Percentiles rank a stretch among this genome's conserved stretches.
Evolutionary conservation across 2,329 filamentous ascomycete species (phyloP).

Genomic region (Cadophora sp.): DNA sequence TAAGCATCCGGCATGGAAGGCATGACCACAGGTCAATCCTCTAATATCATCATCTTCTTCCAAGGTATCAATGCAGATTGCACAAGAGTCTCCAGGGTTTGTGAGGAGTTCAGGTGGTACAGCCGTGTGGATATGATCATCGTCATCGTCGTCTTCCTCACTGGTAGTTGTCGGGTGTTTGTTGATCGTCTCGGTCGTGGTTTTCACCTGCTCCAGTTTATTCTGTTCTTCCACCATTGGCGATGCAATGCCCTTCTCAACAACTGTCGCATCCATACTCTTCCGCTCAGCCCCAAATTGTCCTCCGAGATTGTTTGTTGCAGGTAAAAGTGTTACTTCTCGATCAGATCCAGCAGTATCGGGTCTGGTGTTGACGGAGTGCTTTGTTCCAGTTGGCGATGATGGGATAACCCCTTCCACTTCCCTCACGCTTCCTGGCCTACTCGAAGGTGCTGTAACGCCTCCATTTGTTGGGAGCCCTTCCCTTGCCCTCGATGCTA

Average conservation of each 20-base stretch:
- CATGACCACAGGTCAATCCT: slow-evolving; percentile 94
- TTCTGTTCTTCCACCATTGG: slow-evolving; percentile 39
- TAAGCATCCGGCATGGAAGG: slow-evolving; percentile 94
- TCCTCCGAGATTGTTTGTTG: slow-evolving; percentile 24
- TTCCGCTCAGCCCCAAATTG: slow-evolving; percentile 28
- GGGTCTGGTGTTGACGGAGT: slow-evolving; percentile 45
- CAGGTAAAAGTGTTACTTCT: slow-evolving; percentile 26
- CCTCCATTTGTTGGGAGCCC: slow-evolving; percentile 86
- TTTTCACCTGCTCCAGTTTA: slow-evolving; percentile 39
- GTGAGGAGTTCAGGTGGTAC: slow-evolving; percentile 81
- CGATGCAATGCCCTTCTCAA: slow-evolving; percentile 35
- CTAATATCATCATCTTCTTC: slow-evolving; percentile 97
- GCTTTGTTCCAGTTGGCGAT: slow-evolving; percentile 43
- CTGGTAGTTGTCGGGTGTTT: slow-evolving; percentile 46
- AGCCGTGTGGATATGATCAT: slow-evolving; percentile 80
- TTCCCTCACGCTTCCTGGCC: slow-evolving; percentile 75
- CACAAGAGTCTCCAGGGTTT: slow-evolving; percentile 89
- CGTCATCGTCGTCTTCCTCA: slow-evolving; percentile 74
- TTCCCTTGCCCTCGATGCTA: slow-evolving; percentile 79
- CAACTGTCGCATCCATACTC: slow-evolving; percentile 30
- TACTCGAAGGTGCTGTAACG: slow-evolving; percentile 75
- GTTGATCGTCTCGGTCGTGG: slow-evolving; percentile 43
- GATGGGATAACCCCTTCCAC: slow-evolving; percentile 61
- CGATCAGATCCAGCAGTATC: slow-evolving; percentile 34
- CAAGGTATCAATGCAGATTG: slow-evolving; percentile 92